Percentiles rank a stretch among this genome's conserved stretches.
Evolutionary conservation across 805 yeast genomes (phyloP).

Genomic region (Saccharomycopsis capsularis): DNA sequence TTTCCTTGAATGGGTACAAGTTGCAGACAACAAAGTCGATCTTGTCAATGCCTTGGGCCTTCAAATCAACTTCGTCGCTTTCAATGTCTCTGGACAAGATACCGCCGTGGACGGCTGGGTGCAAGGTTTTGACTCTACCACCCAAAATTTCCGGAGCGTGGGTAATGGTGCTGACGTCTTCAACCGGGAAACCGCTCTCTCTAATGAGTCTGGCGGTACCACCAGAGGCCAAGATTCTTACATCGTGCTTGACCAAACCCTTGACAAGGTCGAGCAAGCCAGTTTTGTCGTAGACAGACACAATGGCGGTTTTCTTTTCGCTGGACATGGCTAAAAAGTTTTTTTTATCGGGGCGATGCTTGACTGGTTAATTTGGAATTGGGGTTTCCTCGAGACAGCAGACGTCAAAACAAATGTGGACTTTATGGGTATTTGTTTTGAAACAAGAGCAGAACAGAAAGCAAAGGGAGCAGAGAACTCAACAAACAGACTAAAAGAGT

Average conservation of each 20-base stretch:
- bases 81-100: conserved; percentile 91
- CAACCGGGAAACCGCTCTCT: conserved; percentile 97
- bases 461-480: no score
- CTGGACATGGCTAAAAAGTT: no score
- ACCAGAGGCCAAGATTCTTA: conserved; percentile 91
- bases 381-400: no score
- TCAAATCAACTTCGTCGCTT: conserved; percentile 82
- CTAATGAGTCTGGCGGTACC: conserved; percentile 93
- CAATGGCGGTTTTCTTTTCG: conserved; percentile 93
- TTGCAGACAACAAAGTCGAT: conserved; percentile 97
- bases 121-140: conserved; percentile 96
- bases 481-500: no score
- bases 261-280: conserved; percentile 94
- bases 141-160: conserved; percentile 99
- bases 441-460: no score
- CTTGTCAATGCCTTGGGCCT: conserved; percentile 85
- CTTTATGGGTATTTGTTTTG: no score
- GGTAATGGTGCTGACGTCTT: conserved; percentile 89
- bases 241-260: conserved; percentile 83
- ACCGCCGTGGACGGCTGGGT: conserved; percentile 98
- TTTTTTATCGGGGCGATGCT: no score
- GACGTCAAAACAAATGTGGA: no score
- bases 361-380: no score
- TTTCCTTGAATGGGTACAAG: conserved; percentile 96
- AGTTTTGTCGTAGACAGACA: conserved; percentile 96